These are phyloP conservation scores for Gracilaria domingensis DNA, from an alignment of 23 red algal species.

Conservation along the genomic window DNA sequence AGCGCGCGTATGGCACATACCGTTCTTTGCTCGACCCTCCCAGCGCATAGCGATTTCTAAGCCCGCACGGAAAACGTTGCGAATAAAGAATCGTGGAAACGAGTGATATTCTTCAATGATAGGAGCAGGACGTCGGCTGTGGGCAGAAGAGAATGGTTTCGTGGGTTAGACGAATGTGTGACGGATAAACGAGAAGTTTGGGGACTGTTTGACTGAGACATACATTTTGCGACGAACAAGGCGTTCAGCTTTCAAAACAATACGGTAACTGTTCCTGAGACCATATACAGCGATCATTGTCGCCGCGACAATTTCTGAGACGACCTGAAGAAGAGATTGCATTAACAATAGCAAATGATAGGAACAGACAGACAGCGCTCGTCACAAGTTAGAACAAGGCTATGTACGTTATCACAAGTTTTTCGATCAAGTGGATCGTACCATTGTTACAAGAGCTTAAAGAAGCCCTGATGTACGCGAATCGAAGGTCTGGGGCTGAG, in stretches of 20 bases:
- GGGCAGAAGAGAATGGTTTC: neutral
- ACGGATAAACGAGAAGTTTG: neutral
- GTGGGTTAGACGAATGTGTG: neutral
- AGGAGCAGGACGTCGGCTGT: conserved; percentile 53
- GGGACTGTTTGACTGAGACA: neutral
- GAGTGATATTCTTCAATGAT: conserved; percentile 63
- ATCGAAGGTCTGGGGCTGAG: neutral
- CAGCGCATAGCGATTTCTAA: conserved; percentile 75
- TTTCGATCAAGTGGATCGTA: neutral
- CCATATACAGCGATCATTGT: conserved; percentile 91
- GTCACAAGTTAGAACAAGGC: neutral
- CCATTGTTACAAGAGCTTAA: no score
- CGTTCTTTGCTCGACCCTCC: conserved; percentile 82
- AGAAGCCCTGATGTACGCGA: neutral
- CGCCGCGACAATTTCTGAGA: conserved; percentile 88
- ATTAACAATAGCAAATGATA: neutral
- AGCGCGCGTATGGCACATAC: conserved; percentile 14
- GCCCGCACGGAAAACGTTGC: conserved; percentile 76
- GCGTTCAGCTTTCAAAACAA: conserved; percentile 75
- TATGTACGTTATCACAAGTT: neutral
- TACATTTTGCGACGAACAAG: conserved; percentile 76
- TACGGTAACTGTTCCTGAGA: conserved; percentile 83
- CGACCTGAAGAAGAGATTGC: conserved; percentile 34
- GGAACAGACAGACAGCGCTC: neutral
- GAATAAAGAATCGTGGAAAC: conserved; percentile 79